phyloP scores from a whole-genome alignment of 1,139 yeast species.

The Yamadazyma oceani region DNA sequence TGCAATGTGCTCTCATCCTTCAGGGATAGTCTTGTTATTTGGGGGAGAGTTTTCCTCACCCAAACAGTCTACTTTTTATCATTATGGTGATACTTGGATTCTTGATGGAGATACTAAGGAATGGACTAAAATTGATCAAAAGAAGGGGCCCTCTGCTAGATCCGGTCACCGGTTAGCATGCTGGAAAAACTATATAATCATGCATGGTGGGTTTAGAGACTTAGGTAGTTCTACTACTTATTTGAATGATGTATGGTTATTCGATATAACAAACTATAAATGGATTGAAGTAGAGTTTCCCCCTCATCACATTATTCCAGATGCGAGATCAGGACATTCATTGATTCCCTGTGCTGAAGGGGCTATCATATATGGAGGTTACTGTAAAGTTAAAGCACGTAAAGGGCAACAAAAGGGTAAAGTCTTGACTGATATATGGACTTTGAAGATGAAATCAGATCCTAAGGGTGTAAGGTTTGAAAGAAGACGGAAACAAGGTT shows the following conservation, averaged over 20 bases:
- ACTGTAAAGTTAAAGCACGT: slow-evolving; percentile 87
- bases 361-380: slow-evolving; percentile 88
- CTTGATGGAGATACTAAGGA: slow-evolving; percentile 81
- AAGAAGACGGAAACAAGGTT: slow-evolving; percentile 84
- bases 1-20: slow-evolving; percentile 90
- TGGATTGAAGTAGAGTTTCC: slow-evolving; percentile 93
- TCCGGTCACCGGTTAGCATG: slow-evolving; percentile 89
- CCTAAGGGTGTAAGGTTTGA: slow-evolving; percentile 83
- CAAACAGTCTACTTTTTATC: slow-evolving; percentile 92
- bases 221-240: slow-evolving; percentile 82
- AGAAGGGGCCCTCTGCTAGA: slow-evolving; percentile 73
- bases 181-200: slow-evolving; percentile 85
- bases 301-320: slow-evolving; percentile 76
- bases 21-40: slow-evolving; percentile 80
- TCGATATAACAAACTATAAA: slow-evolving; percentile 83
- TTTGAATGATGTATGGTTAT: slow-evolving; percentile 85
- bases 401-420: slow-evolving; percentile 91
- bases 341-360: slow-evolving; percentile 82
- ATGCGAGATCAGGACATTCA: slow-evolving; percentile 92
- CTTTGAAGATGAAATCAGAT: slow-evolving; percentile 83
- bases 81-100: slow-evolving; percentile 95
- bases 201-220: slow-evolving; percentile 94
- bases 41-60: slow-evolving; percentile 99
- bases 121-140: slow-evolving; percentile 84
- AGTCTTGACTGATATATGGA: slow-evolving; percentile 86